Conservation (phyloP, 225 moss, liverwort and hornwort species). For the Physcomitrellopsis africana region DNA sequence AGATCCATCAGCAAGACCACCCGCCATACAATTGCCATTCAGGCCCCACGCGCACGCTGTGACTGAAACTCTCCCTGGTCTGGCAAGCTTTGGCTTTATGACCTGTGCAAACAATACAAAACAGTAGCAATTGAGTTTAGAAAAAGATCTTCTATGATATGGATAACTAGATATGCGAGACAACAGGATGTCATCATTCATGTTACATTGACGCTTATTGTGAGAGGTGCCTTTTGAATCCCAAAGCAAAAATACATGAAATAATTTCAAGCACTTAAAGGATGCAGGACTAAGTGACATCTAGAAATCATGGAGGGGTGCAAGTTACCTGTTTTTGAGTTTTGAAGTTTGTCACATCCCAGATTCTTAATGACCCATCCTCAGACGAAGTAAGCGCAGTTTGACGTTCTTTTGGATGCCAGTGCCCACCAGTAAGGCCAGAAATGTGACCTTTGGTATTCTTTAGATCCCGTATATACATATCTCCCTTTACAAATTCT, state of each 20-base stretch:
- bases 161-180: neutral
- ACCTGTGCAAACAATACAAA: conserved; percentile 56
- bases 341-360: conserved; percentile 98
- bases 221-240: conserved; percentile 1
- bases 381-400: conserved; percentile 96
- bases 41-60: conserved; percentile 92
- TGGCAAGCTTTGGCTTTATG: conserved; percentile 94
- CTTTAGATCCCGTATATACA: conserved; percentile 97
- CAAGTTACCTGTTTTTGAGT: conserved; percentile 85
- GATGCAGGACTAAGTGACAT: neutral
- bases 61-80: conserved; percentile 93
- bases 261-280: neutral
- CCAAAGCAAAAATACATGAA: conserved; percentile 9
- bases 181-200: neutral
- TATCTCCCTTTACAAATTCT: conserved; percentile 96
- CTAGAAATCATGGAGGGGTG: neutral
- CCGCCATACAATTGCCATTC: conserved; percentile 86
- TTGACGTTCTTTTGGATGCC: conserved; percentile 96
- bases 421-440: conserved; percentile 93
- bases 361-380: conserved; percentile 97
- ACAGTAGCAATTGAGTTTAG: conserved; percentile 13
- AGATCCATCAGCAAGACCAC: conserved; percentile 97
- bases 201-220: too few relatives aligned
- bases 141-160: neutral
- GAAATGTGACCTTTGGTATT: conserved; percentile 99